Evolutionary conservation across 164 flowering plant species (phyloP).

Genomic region (Taxillus chinensis): DNA sequence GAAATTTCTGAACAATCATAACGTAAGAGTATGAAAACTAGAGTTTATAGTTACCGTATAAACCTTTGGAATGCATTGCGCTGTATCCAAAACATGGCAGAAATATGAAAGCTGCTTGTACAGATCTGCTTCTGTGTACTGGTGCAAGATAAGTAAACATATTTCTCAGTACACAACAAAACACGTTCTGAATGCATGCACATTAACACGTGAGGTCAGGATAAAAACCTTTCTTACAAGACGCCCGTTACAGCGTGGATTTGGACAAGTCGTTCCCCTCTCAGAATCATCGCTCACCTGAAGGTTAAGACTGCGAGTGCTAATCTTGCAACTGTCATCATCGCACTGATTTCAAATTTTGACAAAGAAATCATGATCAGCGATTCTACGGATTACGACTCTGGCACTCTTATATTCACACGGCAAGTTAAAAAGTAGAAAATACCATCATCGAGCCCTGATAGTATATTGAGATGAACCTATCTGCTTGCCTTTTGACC

Average conservation of each 20-base stretch:
- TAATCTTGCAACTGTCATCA: conserved; percentile 85
- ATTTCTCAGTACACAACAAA: not conserved
- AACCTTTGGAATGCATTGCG: conserved; percentile 74
- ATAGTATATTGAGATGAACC: conserved; percentile 68
- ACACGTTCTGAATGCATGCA: not conserved
- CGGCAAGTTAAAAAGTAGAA: not conserved
- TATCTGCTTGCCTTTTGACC: conserved; percentile 87
- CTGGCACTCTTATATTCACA: not conserved
- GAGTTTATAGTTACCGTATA: not conserved
- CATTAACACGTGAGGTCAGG: not conserved
- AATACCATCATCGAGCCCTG: conserved; percentile 69
- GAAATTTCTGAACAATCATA: not conserved
- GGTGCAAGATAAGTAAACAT: conserved; percentile 4
- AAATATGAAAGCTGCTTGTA: conserved; percentile 85
- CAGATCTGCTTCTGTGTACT: conserved; percentile 89
- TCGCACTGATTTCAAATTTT: conserved; percentile 56
- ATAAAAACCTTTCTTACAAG: conserved; percentile 63
- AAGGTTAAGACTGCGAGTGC: conserved; percentile 65
- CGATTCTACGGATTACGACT: not conserved
- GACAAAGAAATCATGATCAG: not conserved
- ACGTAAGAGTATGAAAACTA: not conserved
- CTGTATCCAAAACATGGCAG: conserved; percentile 69
- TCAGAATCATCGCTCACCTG: conserved; percentile 73
- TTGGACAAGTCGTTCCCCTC: conserved; percentile 85
- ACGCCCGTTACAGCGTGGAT: conserved; percentile 86